A percentile compares a stretch with the other conserved stretches of the same genome.
phyloP scores from a whole-genome alignment of 2,329 filamentous ascomycete genomes.

The Emergomyces africanus region DNA sequence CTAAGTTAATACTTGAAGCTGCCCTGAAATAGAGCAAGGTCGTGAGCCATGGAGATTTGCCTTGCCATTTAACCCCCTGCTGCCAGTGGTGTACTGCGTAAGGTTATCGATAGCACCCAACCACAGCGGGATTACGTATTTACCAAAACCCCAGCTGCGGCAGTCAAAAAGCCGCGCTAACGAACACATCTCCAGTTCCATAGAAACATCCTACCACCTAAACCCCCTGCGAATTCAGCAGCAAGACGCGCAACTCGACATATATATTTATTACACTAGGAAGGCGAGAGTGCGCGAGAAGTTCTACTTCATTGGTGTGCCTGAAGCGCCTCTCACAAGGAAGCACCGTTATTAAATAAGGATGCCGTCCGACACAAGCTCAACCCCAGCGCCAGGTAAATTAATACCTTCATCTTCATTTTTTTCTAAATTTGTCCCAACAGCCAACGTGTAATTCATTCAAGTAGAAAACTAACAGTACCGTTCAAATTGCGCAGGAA shows the following conservation, averaged over 20 bases:
- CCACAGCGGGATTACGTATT: neutral
- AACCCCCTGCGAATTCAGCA: neutral
- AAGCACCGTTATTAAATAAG: neutral
- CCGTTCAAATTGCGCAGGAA: conserved; percentile 14
- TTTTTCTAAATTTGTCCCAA: conserved; percentile 2
- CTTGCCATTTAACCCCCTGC: neutral
- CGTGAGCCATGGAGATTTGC: neutral
- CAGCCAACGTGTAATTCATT: neutral
- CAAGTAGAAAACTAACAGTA: neutral
- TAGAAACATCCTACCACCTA: neutral
- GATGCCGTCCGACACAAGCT: conserved; percentile 8
- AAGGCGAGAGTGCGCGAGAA: neutral
- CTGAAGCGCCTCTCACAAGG: neutral
- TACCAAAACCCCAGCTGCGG: neutral
- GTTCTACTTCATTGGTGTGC: neutral
- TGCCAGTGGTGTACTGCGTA: no score
- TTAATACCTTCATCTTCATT: neutral
- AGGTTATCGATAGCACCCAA: neutral
- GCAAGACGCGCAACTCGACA: neutral
- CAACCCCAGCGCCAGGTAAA: conserved; percentile 14
- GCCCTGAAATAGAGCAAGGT: neutral
- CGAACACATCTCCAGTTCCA: neutral
- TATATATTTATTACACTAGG: neutral
- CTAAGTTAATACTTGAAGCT: neutral
- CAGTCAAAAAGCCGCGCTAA: neutral